Conservation (phyloP, 352 stramenopile genomes). For the Pythium coloratum region DNA sequence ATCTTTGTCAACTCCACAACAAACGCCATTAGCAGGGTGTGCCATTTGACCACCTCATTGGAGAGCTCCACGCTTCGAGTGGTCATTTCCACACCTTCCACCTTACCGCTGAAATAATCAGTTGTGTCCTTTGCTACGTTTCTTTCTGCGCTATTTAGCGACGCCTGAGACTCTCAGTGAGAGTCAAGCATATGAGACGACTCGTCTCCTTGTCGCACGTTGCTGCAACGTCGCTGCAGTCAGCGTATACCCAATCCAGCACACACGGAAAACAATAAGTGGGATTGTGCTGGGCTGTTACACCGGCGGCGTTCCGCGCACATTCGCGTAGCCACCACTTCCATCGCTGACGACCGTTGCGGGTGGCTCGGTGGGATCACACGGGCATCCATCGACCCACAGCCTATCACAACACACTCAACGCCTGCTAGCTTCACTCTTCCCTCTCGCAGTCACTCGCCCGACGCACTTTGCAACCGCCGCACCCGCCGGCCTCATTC, state of each 20-base stretch:
- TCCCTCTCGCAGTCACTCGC: neutral
- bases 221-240: neutral
- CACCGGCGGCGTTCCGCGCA: slow-evolving; percentile 1
- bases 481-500: neutral
- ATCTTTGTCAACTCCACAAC: neutral
- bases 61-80: neutral
- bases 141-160: slow-evolving; percentile 1
- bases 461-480: neutral
- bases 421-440: neutral
- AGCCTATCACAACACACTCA: neutral
- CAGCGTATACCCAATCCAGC: neutral
- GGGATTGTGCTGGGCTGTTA: neutral
- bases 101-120: neutral
- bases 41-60: neutral
- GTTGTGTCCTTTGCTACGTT: neutral
- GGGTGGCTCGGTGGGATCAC: neutral
- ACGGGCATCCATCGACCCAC: neutral
- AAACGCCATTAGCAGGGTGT: neutral
- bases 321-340: neutral
- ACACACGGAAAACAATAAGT: neutral
- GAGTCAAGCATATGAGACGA: neutral
- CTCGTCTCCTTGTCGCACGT: slow-evolving; percentile 5
- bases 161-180: neutral
- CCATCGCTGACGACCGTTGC: slow-evolving; percentile 1
- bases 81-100: neutral